These are phyloP conservation scores for Vaccinium darrowii DNA, from an alignment of 148 eudicot species.

Conservation along the genomic window DNA sequence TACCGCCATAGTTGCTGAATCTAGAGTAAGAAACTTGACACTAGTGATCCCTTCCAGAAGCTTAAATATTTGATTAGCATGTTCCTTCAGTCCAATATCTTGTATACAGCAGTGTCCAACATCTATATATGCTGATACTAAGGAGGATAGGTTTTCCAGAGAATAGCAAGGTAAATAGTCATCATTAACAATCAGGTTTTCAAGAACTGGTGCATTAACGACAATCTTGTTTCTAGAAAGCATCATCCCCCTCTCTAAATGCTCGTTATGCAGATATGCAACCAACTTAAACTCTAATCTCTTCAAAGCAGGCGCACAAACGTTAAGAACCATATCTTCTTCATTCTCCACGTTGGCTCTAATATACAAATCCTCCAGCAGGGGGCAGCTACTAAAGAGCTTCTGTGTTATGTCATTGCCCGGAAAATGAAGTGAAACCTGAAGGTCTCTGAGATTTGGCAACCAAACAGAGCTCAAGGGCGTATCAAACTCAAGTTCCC, in stretches of 20 bases:
- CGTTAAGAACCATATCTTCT: not conserved
- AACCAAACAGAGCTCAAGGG: conserved; percentile 3
- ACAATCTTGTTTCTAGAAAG: not conserved
- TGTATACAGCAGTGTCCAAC: conserved; percentile 1
- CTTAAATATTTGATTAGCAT: not conserved
- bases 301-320: conserved; percentile 10
- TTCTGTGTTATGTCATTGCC: not conserved
- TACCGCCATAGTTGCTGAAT: not conserved
- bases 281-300: not conserved
- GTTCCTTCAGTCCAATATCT: not conserved
- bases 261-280: not conserved
- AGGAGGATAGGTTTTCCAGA: not conserved
- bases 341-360: not conserved
- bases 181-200: not conserved
- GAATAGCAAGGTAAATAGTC: not conserved
- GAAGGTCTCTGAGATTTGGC: conserved; percentile 15
- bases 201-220: conserved; percentile 11
- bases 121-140: conserved; percentile 13
- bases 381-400: conserved; percentile 16
- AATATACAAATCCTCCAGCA: not conserved
- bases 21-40: conserved; percentile 7
- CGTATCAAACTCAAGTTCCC: not conserved
- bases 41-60: conserved; percentile 13
- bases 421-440: not conserved
- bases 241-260: not conserved